Base-by-base conservation (phyloP, 768 basidiomycete genomes). In the Clitopilus passeckerianus region DNA sequence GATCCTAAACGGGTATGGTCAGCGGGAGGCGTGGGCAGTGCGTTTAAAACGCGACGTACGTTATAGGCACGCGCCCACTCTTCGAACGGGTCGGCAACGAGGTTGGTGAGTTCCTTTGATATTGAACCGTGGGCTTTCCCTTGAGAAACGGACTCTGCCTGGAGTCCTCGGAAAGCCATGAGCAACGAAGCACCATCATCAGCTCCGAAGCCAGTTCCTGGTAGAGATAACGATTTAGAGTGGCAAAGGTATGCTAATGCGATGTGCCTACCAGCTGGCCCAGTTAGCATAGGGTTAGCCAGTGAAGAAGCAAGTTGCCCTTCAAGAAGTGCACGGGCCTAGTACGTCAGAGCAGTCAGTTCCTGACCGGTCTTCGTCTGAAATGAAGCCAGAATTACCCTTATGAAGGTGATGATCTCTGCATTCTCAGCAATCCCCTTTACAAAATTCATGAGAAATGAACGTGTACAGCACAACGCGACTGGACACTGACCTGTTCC, bases 181-280 rank as follows among this genome's bases (percentile, higher is more conserved):
- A 89, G 79, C 14, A 94, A 75, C 1, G 92, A 91, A 18, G 92
- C 92, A 8, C 92, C 92, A 61, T 93, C 92, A 66, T 94, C 92
- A n/a, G 79, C 81, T 59, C 76, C 75, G 66, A 93, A 95, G 27
- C 87, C 91, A 6, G 78, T 76, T 61, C 80, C 86, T 86, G 62
- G 18, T 59, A 30, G 55, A 54, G 63, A 59, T 27, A 56, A 57
- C 50, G 27, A 53, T 60, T 24, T 43, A 56, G 8, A 46, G 12
- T 12, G 5, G 35, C 9, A 34, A 22, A 14, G 23, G 53, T 9
- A 14, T 33, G 15, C 60, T 59, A 50, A 34, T 53, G 43, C 22
- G 30, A 37, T 18, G 43, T 50, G 61, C 74, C 59, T 61, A 85
- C 89, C 77, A 68, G 78, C 71, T 62, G 82, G 78, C 12, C 78